Conservation (phyloP, 139 green algal genomes). For the Micractinium conductrix region DNA sequence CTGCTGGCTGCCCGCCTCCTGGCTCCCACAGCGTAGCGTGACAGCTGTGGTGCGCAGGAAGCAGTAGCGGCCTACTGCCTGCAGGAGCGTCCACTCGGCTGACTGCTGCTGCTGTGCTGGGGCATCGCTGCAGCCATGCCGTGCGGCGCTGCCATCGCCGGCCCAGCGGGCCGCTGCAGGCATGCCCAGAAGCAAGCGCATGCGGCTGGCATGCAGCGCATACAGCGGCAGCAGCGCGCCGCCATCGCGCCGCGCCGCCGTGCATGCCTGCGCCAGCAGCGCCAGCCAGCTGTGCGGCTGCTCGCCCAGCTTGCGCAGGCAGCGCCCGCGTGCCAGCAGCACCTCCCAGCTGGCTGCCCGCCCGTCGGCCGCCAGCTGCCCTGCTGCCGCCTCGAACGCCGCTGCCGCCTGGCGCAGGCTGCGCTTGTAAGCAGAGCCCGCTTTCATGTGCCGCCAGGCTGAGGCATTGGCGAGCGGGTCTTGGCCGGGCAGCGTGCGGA, state of each 20-base stretch:
- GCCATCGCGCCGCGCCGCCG: not conserved
- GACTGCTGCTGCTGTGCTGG: not conserved
- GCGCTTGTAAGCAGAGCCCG: too few relatives aligned
- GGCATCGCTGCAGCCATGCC: not conserved
- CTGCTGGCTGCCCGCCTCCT: not conserved
- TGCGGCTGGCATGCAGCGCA: constrained; percentile 12
- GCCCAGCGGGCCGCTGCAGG: constrained; percentile 1
- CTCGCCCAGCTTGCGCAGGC: constrained; percentile 21
- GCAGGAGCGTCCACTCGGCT: not conserved
- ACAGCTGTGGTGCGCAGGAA: constrained; percentile 9
- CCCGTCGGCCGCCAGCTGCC: not conserved
- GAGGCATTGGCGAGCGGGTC: not conserved
- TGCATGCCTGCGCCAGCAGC: constrained; percentile 6
- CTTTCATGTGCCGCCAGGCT: not conserved
- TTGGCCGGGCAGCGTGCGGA: constrained; percentile 18
- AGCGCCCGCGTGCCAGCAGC: not conserved
- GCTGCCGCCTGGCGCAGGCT: not conserved
- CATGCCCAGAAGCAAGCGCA: constrained; percentile 29
- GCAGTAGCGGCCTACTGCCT: constrained; percentile 13
- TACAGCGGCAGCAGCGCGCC: constrained; percentile 22
- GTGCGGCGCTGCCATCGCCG: too few relatives aligned
- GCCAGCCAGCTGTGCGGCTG: constrained; percentile 5
- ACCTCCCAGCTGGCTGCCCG: not conserved
- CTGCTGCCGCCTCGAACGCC: not conserved
- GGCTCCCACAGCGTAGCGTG: not conserved